Evolutionary conservation across 306 rosid species (phyloP).

Genomic region (Malus sylvestris): DNA sequence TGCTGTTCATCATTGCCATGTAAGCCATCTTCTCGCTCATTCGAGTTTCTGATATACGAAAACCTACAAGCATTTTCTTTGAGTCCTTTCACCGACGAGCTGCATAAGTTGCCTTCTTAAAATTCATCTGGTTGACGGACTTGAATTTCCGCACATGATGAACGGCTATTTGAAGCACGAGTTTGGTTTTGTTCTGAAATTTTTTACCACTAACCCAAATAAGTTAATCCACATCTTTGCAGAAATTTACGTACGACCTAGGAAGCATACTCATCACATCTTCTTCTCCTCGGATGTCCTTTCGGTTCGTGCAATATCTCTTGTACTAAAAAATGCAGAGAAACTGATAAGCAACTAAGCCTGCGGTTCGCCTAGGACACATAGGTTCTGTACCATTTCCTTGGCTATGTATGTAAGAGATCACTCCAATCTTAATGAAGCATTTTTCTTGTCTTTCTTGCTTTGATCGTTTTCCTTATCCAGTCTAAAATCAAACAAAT

Average conservation of each 20-base stretch:
- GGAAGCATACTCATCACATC: conserved; percentile 9
- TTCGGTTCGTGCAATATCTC: background rate
- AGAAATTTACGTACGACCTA: conserved; percentile 27
- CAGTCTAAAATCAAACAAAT: background rate
- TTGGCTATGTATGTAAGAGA: conserved; percentile 15
- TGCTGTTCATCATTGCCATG: conserved; percentile 30
- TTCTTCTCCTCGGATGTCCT: background rate
- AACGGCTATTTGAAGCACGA: background rate
- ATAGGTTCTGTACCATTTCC: conserved; percentile 37
- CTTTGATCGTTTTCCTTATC: too few relatives aligned
- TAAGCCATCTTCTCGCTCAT: conserved; percentile 27
- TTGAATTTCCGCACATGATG: background rate
- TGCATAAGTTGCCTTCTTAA: background rate
- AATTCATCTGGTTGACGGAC: background rate
- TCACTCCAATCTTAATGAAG: conserved; percentile 23
- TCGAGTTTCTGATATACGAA: conserved; percentile 14
- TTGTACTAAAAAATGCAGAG: conserved; percentile 23
- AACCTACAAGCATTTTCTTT: background rate
- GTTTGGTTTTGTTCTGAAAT: background rate
- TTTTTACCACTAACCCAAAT: conserved; percentile 5
- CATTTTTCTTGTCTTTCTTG: background rate
- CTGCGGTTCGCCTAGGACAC: conserved; percentile 21
- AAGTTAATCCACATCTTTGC: conserved; percentile 18
- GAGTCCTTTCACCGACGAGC: background rate
- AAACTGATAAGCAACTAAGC: conserved; percentile 15